Conservation (phyloP, 306 rosid genomes). For the Acacia confusa region DNA sequence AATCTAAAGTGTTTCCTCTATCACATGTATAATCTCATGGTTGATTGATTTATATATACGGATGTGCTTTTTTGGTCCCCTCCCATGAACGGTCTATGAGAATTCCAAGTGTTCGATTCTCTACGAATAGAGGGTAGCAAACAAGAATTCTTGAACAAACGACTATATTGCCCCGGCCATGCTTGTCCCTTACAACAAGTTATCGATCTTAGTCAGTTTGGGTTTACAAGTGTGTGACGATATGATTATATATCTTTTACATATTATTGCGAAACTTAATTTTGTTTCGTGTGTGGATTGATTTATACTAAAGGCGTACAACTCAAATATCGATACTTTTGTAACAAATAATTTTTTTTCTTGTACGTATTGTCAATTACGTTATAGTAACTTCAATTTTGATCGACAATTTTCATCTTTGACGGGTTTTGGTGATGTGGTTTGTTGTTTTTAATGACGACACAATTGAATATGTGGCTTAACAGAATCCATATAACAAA, state of each 20-base stretch:
- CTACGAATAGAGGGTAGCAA: background rate
- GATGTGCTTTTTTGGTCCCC: constrained; percentile 32
- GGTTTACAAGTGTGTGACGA: background rate
- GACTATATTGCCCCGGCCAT: background rate
- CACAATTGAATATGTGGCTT: background rate
- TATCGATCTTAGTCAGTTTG: background rate
- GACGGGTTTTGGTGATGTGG: background rate
- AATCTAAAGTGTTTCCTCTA: constrained; percentile 13
- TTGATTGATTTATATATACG: background rate
- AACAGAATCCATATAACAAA: background rate
- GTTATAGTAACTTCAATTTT: too few relatives aligned
- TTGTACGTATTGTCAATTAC: too few relatives aligned
- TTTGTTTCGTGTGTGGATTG: background rate
- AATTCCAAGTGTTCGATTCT: constrained; percentile 40
- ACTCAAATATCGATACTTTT: background rate
- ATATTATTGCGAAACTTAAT: background rate
- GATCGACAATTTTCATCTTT: too few relatives aligned
- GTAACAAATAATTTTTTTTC: background rate
- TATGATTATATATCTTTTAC: background rate
- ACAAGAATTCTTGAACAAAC: background rate
- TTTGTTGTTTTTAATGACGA: background rate
- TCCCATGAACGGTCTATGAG: background rate
- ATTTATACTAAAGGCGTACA: too few relatives aligned
- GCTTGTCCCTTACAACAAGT: background rate
- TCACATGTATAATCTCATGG: background rate